These are phyloP conservation scores for Suillus alpinus DNA, from an alignment of 768 basidiomycete species.

Conservation along the genomic window DNA sequence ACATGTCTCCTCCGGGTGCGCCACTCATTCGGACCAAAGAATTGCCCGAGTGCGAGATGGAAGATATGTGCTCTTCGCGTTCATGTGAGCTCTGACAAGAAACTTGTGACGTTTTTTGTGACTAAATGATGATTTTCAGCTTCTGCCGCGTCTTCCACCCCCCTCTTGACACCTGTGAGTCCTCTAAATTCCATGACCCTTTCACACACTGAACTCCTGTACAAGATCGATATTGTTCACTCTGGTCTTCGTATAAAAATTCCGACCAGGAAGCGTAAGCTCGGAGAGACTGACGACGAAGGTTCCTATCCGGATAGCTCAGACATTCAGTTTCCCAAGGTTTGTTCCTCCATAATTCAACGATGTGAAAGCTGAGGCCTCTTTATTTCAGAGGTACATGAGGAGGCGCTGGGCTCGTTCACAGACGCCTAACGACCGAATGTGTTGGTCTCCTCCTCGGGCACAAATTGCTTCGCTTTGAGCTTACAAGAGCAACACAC, in stretches of 20 bases:
- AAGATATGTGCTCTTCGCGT: constrained; percentile 11
- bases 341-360: background rate
- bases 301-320: background rate
- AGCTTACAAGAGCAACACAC: background rate
- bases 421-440: background rate
- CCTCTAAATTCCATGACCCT: background rate
- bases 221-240: constrained; percentile 10
- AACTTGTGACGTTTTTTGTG: background rate
- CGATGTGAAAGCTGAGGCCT: background rate
- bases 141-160: constrained; percentile 5
- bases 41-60: constrained; percentile 21
- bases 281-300: constrained; percentile 15
- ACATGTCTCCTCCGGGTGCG: constrained; percentile 17
- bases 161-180: constrained; percentile 18
- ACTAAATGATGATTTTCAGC: constrained; percentile 9
- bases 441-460: background rate
- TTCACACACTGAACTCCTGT: background rate
- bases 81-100: constrained; percentile 14
- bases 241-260: constrained; percentile 26
- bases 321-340: constrained; percentile 18
- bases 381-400: constrained; percentile 14
- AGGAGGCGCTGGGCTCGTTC: constrained; percentile 15
- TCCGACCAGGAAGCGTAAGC: constrained; percentile 24
- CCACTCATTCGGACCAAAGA: constrained; percentile 23
- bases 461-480: background rate